Conservation (phyloP, 2,329 filamentous ascomycete genomes). For the Ceratocystiopsis minuta region DNA sequence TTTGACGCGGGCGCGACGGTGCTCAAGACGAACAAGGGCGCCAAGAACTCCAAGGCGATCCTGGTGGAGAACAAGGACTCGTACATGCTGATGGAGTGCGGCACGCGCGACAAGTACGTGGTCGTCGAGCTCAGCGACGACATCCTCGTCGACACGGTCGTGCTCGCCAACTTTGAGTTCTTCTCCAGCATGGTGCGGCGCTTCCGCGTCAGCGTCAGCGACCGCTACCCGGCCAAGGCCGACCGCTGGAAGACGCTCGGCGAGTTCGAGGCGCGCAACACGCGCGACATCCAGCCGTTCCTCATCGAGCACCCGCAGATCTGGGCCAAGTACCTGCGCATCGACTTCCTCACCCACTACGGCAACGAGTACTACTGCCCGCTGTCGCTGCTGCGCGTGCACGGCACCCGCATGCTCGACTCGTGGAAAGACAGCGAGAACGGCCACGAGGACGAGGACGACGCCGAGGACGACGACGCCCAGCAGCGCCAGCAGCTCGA, state of each 20-base stretch:
- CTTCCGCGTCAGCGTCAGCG: slow-evolving; percentile 82
- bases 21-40: slow-evolving; percentile 71
- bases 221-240: slow-evolving; percentile 79
- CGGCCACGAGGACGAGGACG: slow-evolving; percentile 42
- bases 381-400: slow-evolving; percentile 72
- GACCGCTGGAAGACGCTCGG: slow-evolving; percentile 86
- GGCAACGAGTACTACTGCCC: slow-evolving; percentile 96
- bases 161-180: slow-evolving; percentile 97
- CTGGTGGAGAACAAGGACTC: slow-evolving; percentile 95
- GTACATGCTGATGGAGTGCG: slow-evolving; percentile 92
- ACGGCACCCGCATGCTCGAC: slow-evolving; percentile 92
- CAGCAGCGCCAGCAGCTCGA: slow-evolving; percentile 4
- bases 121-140: slow-evolving; percentile 86
- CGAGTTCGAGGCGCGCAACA: slow-evolving; percentile 79
- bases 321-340: slow-evolving; percentile 80
- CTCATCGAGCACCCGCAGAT: slow-evolving; percentile 87
- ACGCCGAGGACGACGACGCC: slow-evolving; percentile 30
- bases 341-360: slow-evolving; percentile 87
- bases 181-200: slow-evolving; percentile 93
- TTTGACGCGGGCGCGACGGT: slow-evolving; percentile 93
- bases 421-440: slow-evolving; percentile 72
- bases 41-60: slow-evolving; percentile 75
- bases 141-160: slow-evolving; percentile 77
- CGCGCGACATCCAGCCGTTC: slow-evolving; percentile 85
- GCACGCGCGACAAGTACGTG: slow-evolving; percentile 73